Conservation (phyloP, 2,329 filamentous ascomycete genomes). For the Penicillium fuscoglaucum region DNA sequence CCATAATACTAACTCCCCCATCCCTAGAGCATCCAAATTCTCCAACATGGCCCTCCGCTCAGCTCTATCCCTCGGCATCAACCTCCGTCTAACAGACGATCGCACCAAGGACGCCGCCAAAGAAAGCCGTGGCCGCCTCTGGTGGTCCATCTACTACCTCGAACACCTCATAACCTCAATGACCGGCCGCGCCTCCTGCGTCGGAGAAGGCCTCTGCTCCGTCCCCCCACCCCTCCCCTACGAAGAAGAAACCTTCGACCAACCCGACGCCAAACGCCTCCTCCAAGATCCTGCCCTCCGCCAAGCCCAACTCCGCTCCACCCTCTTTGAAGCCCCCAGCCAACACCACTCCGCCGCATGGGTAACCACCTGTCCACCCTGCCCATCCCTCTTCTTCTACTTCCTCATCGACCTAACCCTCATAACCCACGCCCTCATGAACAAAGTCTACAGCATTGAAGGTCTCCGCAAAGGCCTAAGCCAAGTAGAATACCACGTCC, state of each 20-base stretch:
- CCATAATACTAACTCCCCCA: neutral
- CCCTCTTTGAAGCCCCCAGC: slow-evolving; percentile 27
- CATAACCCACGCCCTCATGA: slow-evolving; percentile 41
- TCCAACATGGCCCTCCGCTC: slow-evolving; percentile 43
- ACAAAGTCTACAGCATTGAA: slow-evolving; percentile 43
- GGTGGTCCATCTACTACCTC: slow-evolving; percentile 46
- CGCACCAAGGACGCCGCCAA: slow-evolving; percentile 39
- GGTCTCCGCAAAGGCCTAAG: slow-evolving; percentile 33
- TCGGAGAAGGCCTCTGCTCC: slow-evolving; percentile 41
- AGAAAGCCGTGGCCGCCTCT: slow-evolving; percentile 44
- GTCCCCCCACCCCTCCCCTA: slow-evolving; percentile 39
- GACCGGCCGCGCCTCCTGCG: slow-evolving; percentile 44
- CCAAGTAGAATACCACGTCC: slow-evolving; percentile 37
- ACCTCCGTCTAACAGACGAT: slow-evolving; percentile 41
- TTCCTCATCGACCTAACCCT: slow-evolving; percentile 39
- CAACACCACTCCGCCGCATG: slow-evolving; percentile 18
- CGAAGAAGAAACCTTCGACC: slow-evolving; percentile 39
- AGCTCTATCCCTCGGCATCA: slow-evolving; percentile 43
- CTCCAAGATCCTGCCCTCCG: slow-evolving; percentile 25
- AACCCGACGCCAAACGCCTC: slow-evolving; percentile 26
- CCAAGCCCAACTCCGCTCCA: slow-evolving; percentile 27
- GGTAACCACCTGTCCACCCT: slow-evolving; percentile 28
- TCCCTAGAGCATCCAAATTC: slow-evolving; percentile 42
- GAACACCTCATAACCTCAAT: slow-evolving; percentile 45
- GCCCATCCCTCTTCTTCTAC: slow-evolving; percentile 40